phyloP scores from a whole-genome alignment of 108 stramenopile species.

The Discostella stelligeroides region DNA sequence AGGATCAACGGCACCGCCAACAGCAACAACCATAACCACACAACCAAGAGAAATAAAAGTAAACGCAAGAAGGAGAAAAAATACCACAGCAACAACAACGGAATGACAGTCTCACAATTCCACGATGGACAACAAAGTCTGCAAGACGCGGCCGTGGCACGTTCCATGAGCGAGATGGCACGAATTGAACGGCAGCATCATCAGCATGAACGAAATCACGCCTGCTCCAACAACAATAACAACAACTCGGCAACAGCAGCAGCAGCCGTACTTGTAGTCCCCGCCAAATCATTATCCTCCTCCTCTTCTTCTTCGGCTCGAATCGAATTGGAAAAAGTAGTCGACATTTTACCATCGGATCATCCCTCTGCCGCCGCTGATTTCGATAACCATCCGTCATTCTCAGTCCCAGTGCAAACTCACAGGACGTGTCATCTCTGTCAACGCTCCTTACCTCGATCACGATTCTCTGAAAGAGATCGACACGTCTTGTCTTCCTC shows the following conservation, averaged over 20 bases:
- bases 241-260: no score
- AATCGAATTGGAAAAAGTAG: neutral
- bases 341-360: neutral
- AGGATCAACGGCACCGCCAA: no score
- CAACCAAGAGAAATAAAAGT: no score
- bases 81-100: neutral
- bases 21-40: no score
- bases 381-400: conserved; percentile 38
- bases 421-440: conserved; percentile 42
- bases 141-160: neutral
- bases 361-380: conserved; percentile 5
- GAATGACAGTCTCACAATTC: conserved; percentile 1
- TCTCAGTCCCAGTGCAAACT: conserved; percentile 19
- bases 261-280: no score
- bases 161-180: no score
- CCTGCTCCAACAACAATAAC: neutral
- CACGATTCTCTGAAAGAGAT: conserved; percentile 40
- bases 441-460: conserved; percentile 33
- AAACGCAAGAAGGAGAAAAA: no score
- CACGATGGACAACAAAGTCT: neutral
- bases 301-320: no score
- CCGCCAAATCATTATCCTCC: no score
- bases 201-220: neutral
- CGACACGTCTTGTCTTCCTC: no score
- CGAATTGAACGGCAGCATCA: neutral